Evolutionary conservation across 257 asterid species (phyloP).

Genomic region (Jaltomata sinuosa): DNA sequence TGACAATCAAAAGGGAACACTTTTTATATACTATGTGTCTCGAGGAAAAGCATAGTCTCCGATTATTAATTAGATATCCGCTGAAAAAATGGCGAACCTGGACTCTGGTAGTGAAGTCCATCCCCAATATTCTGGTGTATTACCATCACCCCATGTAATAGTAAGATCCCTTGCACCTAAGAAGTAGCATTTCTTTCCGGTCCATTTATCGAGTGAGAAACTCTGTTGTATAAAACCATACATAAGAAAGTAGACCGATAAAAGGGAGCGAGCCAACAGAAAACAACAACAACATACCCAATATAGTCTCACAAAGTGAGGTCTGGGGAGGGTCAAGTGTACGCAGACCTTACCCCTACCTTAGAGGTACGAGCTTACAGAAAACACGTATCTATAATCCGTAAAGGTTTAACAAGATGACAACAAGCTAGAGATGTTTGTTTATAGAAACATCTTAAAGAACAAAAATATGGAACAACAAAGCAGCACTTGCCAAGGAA

Average conservation of each 20-base stretch:
- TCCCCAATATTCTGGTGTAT: conserved; percentile 1
- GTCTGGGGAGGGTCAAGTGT: too few species aligned
- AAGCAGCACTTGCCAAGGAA: background rate
- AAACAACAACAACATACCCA: too few species aligned
- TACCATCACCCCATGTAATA: background rate
- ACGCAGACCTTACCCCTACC: too few species aligned
- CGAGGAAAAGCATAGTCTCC: background rate
- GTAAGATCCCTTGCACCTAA: background rate
- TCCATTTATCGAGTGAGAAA: conserved; percentile 12
- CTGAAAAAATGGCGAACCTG: background rate
- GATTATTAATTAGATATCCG: background rate
- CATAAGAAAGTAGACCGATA: background rate
- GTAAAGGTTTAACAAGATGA: background rate
- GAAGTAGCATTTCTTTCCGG: conserved; percentile 16
- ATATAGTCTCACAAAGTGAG: too few species aligned
- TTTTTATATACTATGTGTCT: background rate
- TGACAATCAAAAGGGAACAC: background rate
- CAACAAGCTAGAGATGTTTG: background rate
- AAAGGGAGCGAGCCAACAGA: background rate
- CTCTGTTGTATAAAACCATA: background rate
- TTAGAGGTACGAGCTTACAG: background rate
- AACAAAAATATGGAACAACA: background rate
- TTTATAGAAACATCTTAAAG: background rate
- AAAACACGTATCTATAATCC: background rate
- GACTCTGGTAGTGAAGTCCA: conserved; percentile 4